These are phyloP conservation scores for Esteya vermicola DNA, from an alignment of 2,329 filamentous ascomycete species.

Conservation along the genomic window DNA sequence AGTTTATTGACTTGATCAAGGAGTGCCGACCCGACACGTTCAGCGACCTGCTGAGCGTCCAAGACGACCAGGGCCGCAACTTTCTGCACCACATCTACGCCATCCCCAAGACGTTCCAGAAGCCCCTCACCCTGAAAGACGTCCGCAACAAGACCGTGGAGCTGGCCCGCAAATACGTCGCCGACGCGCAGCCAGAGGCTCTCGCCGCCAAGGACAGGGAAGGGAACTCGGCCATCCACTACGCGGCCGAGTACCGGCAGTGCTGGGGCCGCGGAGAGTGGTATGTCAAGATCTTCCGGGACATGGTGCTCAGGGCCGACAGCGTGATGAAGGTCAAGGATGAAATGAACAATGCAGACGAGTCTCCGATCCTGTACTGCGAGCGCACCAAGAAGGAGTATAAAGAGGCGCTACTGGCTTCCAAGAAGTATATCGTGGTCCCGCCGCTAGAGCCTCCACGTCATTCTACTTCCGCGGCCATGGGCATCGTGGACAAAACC, in stretches of 20 bases:
- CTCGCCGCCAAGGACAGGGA: neutral
- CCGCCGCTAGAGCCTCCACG: neutral
- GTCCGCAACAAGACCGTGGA: neutral
- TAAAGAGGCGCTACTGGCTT: neutral
- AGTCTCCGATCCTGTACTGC: slow-evolving; percentile 1
- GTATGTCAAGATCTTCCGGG: neutral
- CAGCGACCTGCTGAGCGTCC: neutral
- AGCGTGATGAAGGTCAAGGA: neutral
- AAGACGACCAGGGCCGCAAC: neutral
- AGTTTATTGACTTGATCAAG: neutral
- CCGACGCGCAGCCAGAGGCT: neutral
- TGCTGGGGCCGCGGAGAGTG: neutral
- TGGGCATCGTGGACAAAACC: too few relatives aligned
- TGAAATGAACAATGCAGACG: neutral
- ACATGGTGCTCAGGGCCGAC: neutral
- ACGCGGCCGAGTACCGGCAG: neutral
- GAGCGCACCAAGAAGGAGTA: neutral
- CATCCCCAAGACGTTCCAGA: neutral
- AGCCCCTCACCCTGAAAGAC: too few relatives aligned
- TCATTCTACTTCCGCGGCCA: too few relatives aligned
- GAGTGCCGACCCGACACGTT: neutral
- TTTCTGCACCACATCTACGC: neutral
- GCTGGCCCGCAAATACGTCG: neutral
- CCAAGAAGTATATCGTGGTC: neutral
- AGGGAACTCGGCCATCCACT: slow-evolving; percentile 1